These are phyloP conservation scores for Trichoderma reesei DNA, from an alignment of 495 filamentous ascomycete species.

Conservation along the genomic window DNA sequence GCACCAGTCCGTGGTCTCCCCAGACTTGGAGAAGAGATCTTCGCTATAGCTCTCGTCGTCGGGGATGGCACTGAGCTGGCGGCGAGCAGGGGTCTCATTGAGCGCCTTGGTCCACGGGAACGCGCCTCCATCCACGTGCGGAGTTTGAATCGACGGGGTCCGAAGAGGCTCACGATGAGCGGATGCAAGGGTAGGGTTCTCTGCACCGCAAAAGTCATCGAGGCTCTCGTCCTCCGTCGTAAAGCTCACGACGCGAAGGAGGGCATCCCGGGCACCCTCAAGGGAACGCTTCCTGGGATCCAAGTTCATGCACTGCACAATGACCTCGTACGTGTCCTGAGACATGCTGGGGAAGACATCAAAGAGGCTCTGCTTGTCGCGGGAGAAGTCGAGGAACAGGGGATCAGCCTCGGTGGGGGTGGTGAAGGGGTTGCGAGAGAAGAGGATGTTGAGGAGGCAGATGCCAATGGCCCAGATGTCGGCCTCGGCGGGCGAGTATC, in stretches of 20 bases:
- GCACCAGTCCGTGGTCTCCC: constrained; percentile 62
- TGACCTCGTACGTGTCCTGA: constrained; percentile 89
- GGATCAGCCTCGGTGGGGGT: constrained; percentile 78
- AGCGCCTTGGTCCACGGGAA: constrained; percentile 96
- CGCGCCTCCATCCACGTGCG: constrained; percentile 63
- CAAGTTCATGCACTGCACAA: constrained; percentile 76
- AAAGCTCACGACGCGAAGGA: constrained; percentile 75
- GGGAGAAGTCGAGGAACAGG: constrained; percentile 82
- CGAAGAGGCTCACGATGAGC: constrained; percentile 92
- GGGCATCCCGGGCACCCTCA: constrained; percentile 59
- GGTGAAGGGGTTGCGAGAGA: constrained; percentile 89
- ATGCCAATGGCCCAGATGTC: constrained; percentile 96
- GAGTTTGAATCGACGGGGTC: constrained; percentile 88
- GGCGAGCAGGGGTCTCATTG: constrained; percentile 65
- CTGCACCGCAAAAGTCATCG: constrained; percentile 88
- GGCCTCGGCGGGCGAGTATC: constrained; percentile 88
- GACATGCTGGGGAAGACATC: constrained; percentile 99
- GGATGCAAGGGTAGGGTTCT: constrained; percentile 59
- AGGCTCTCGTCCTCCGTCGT: constrained; percentile 76
- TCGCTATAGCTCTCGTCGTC: constrained; percentile 70
- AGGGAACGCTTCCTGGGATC: constrained; percentile 87
- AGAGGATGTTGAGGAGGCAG: constrained; percentile 90
- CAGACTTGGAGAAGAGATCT: constrained; percentile 78
- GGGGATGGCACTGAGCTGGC: constrained; percentile 79
- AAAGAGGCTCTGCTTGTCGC: constrained; percentile 88